Evolutionary conservation across 176 grass and related monocot species (phyloP), one percentile per base, ranked within the genome.

Genomic region (Hyparrhenia diplandra): DNA sequence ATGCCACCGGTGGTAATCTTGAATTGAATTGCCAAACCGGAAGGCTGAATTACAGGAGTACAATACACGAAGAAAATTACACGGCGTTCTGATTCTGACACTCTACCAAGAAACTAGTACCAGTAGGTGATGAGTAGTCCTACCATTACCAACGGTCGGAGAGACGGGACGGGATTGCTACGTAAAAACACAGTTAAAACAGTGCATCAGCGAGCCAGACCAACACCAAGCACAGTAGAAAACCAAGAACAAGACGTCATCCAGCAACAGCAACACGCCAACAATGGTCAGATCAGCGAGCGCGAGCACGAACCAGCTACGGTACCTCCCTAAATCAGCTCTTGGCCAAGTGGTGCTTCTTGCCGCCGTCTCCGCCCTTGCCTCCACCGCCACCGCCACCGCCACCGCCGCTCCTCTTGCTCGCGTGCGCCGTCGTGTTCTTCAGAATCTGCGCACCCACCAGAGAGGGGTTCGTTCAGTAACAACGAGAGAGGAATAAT

Each of bases 381-480:
- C 34, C 64, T 39, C 73, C 65, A 35, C 73, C 73, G 20, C 55
- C 54, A 34, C 64, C 20, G 73, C 59, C 64, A 39, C 73, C 65
- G 45, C 73, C 73, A 13, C 55, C 54, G 43, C 64, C 20, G 73
- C 59, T 32, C 30, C 84, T 67, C 79, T 86, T 90, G 60, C 84
- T 76, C 9, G 88, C 88, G 88, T 90, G 88, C 80, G 83, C 89
- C 71, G 92, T 94, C 73, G 92, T 94, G 89, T 94, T 94, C 89
- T 94, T 94, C 18, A 95, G 87, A 76, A 95, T 95, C 93, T 95
- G 90, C 21, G 14, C 7, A 34, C 5, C 40, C 2, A n/a, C 51
- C 18, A 54, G 16, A n/a, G n/a, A n/a, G n/a, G n/a, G n/a, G n/a
- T n/a, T n/a, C n/a, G n/a, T n/a, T 69, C 54, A 47, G 37, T 10